Evolutionary conservation across 495 filamentous ascomycete genomes (phyloP), one percentile per base, ranked within the genome.

Genomic region (Talaromyces trachyspermus): DNA sequence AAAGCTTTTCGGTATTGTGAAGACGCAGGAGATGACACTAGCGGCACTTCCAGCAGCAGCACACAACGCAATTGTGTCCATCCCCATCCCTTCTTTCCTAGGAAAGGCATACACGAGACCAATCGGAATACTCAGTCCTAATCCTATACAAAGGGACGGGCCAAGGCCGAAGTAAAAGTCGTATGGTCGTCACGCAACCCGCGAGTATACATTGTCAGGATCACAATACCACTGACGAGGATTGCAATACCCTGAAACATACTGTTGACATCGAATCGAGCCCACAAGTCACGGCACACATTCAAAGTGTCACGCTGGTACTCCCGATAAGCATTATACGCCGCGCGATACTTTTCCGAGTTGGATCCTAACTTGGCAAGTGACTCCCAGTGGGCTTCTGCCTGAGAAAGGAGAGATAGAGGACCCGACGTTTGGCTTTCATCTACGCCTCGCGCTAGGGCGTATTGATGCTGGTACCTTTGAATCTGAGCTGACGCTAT

Each of bases 251-350:
- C 92, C 38, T 85, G 60, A 8, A 80, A 49, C 89, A 98, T 98
- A 57, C 83, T 86, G 1, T 77, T 71, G 29, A 95, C 67, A 60
- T 97, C 86, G 57, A 97, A 98, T 20, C 83, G 75, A 9, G 94
- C 88, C 92, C 92, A 98, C 19, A 96, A 72, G 18, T 70, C 71
- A 54, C 87, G 86, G 69, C 84, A 97, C n/a, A 87, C 71, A 26
- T 79, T 73, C 23, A 98, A 69, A 11, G 83, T 94, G 56, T 86
- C 80, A 30, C 70, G 66, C 57, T 96, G 86, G 55, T 94, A 95
- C 2, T 71, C 70, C 12, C 78, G 73, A 54, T 85, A 91, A 1
- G 79, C 74, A 2, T 72, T 54, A 56, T 81, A 87, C 20, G 69
- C 65, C 3, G 66, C 49, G 30, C 59, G 64, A 58, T 64, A 46